Conservation (phyloP, 2,329 filamentous ascomycete species). For the Aspergillus pseudoterreus region DNA sequence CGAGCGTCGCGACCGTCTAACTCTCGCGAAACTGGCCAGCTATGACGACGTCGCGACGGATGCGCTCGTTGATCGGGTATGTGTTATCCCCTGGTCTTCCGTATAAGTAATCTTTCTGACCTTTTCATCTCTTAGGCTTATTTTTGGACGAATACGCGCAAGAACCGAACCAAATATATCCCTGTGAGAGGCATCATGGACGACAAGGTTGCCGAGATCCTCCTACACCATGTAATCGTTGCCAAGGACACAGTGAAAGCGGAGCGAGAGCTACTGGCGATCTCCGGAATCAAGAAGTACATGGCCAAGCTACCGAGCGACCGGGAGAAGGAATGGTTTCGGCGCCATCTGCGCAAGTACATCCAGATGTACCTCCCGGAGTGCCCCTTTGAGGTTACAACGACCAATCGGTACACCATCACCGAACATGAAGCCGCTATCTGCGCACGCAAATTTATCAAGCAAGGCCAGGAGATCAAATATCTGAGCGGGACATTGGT, state of each 20-base stretch:
- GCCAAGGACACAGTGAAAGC: slow-evolving; percentile 68
- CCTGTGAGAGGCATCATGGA: slow-evolving; percentile 73
- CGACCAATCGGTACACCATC: slow-evolving; percentile 93
- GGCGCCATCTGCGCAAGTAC: slow-evolving; percentile 81
- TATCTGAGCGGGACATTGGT: slow-evolving; percentile 91
- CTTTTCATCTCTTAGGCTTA: slow-evolving; percentile 61
- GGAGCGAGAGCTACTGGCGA: slow-evolving; percentile 67
- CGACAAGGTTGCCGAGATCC: slow-evolving; percentile 57
- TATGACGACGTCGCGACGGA: slow-evolving; percentile 97
- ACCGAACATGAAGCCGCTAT: slow-evolving; percentile 84
- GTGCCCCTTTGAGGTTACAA: slow-evolving; percentile 89
- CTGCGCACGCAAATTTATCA: slow-evolving; percentile 74
- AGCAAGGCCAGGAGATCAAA: slow-evolving; percentile 79
- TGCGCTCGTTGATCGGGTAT: slow-evolving; percentile 88
- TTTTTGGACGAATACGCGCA: slow-evolving; percentile 95
- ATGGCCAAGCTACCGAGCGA: slow-evolving; percentile 63
- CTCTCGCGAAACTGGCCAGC: slow-evolving; percentile 78
- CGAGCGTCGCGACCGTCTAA: slow-evolving; percentile 65
- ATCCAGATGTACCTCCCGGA: slow-evolving; percentile 89
- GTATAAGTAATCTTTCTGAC: slow-evolving; percentile 13
- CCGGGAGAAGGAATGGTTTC: slow-evolving; percentile 83
- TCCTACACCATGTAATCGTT: slow-evolving; percentile 66
- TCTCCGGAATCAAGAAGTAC: slow-evolving; percentile 72
- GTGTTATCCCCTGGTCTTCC: slow-evolving; percentile 33
- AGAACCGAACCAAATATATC: slow-evolving; percentile 84